Base-by-base conservation (phyloP, 2,329 filamentous ascomycete species). In the Clonostachys byssicola region DNA sequence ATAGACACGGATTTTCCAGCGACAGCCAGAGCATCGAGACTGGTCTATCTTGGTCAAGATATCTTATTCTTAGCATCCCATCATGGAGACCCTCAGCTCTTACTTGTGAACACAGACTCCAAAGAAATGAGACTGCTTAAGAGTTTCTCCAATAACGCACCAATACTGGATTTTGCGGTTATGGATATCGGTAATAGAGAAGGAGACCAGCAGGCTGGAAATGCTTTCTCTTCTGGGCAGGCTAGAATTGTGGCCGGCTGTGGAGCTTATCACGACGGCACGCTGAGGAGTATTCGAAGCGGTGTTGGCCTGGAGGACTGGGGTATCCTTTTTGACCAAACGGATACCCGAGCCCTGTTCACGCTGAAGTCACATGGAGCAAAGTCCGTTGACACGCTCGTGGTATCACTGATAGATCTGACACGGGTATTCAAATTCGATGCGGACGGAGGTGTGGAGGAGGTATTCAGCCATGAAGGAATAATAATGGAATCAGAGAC, bases 161-260 rank as follows among this genome's bases (percentile, higher is more conserved):
- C 94, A 0, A 88, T 99, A 40, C 70, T 97, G 38, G 94, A 99
- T 62, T 96, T 99, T 56, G 86, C 88, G 1, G 83, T 99, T 14
- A 96, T 97, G 90, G 94, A 97, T 59, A 88, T 97, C 77, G 92
- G 92, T 1, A 92, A 90, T 56, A 78, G 89, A 47, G 85, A 89
- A 50, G 86, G 86, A 18, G 87, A 94, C 52, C 82, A 77, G 9
- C 85, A 89, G 49, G 66, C 74, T 16, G 87, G 86, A 4, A 95
- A 94, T 58, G 89, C 94, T 52, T 99, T 96, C 60, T 95, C 92
- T 0, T 96, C 92, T 1, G 94, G 94, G 0, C 92, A 99, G 66
- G 92, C 94, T 42, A 82, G 92, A 38, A 88, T 99, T 51, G 90
- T 99, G 12, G 92, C 92, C 3, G 92, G 91, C 1, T 96, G 92